Evolutionary conservation across 2,329 filamentous ascomycete species (phyloP).

Genomic region (Nothomitra cinnamomea): DNA sequence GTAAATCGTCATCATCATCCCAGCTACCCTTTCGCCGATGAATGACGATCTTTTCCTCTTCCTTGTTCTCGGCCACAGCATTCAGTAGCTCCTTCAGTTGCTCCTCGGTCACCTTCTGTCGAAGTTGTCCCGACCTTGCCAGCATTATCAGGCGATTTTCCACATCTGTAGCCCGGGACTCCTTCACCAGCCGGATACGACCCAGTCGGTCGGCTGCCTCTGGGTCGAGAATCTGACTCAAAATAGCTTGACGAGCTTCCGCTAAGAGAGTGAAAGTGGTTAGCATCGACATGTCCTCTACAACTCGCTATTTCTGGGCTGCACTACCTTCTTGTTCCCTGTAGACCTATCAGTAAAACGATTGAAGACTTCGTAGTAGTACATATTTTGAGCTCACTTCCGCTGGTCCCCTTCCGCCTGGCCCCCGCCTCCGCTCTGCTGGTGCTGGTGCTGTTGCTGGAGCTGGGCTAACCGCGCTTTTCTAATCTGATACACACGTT

Average conservation of each 20-base stretch:
- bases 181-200: conserved; percentile 90
- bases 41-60: conserved; percentile 72
- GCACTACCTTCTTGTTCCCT: conserved; percentile 31
- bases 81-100: conserved; percentile 86
- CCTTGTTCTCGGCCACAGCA: conserved; percentile 63
- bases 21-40: conserved; percentile 67
- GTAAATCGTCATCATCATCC: conserved; percentile 61
- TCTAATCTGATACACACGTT: conserved; percentile 47
- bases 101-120: conserved; percentile 74
- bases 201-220: conserved; percentile 85
- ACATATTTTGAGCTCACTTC: conserved; percentile 31
- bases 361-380: not conserved
- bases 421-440: conserved; percentile 31
- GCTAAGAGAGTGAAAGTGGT: conserved; percentile 25
- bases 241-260: conserved; percentile 59
- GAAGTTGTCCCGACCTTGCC: conserved; percentile 71
- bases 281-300: conserved; percentile 10
- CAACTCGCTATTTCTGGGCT: conserved; percentile 16
- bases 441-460: conserved; percentile 49
- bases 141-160: conserved; percentile 90
- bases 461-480: conserved; percentile 87
- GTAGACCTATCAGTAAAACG: conserved; percentile 1
- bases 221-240: conserved; percentile 86
- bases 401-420: conserved; percentile 45
- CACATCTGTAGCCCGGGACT: conserved; percentile 72